Conservation (phyloP, 768 basidiomycete species). For the Leccinum subtestaceum region DNA sequence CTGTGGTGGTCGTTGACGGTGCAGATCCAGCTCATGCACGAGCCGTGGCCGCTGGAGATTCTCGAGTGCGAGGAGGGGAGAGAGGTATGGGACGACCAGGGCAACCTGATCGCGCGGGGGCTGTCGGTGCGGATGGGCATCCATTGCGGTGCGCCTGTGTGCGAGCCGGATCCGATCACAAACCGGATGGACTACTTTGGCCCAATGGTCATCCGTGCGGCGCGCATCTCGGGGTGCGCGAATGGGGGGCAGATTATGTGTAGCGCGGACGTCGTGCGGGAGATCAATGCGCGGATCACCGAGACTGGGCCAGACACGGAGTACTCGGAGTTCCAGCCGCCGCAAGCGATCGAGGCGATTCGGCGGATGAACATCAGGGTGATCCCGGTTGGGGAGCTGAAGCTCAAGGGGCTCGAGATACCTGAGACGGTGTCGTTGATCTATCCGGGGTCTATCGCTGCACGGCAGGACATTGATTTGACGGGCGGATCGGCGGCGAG, state of each 20-base stretch:
- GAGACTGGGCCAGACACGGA: conserved; percentile 58
- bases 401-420: conserved; percentile 91
- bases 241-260: conserved; percentile 94
- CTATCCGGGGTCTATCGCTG: conserved; percentile 72
- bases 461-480: conserved; percentile 60
- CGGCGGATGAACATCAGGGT: conserved; percentile 67
- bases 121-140: conserved; percentile 97
- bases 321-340: conserved; percentile 53
- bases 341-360: conserved; percentile 71
- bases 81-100: conserved; percentile 64
- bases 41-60: conserved; percentile 91
- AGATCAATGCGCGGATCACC: conserved; percentile 63
- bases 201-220: conserved; percentile 91
- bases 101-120: conserved; percentile 75
- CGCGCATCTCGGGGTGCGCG: conserved; percentile 79
- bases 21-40: conserved; percentile 76
- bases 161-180: conserved; percentile 88
- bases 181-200: conserved; percentile 98
- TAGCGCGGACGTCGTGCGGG: conserved; percentile 81
- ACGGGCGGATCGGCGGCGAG: conserved; percentile 18
- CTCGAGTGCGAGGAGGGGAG: conserved; percentile 90
- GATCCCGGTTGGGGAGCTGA: conserved; percentile 80
- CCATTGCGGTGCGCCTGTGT: conserved; percentile 86
- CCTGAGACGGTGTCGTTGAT: conserved; percentile 85
- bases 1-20: conserved; percentile 89